Conservation (phyloP, 352 stramenopile species). For the Aphanomyces stellatus region DNA sequence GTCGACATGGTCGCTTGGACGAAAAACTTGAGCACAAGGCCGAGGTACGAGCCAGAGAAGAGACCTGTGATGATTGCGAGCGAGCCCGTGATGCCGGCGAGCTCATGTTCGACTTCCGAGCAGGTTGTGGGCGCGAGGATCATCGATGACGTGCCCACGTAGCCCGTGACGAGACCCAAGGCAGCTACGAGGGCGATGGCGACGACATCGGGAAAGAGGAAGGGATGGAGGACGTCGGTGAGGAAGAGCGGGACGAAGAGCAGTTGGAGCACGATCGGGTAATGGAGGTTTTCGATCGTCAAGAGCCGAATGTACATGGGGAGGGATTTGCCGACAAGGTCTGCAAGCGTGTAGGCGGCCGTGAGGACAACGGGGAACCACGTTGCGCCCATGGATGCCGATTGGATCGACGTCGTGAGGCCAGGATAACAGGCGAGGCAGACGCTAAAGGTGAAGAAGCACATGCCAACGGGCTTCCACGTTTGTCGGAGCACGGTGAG, state of each 20-base stretch:
- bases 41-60: slow-evolving; percentile 66
- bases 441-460: slow-evolving; percentile 68
- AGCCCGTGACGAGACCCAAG: slow-evolving; percentile 58
- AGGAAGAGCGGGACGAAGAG: slow-evolving; percentile 70
- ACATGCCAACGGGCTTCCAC: slow-evolving; percentile 67
- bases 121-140: slow-evolving; percentile 67
- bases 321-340: slow-evolving; percentile 73
- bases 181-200: slow-evolving; percentile 44
- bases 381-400: slow-evolving; percentile 21
- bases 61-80: slow-evolving; percentile 65
- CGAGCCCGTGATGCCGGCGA: slow-evolving; percentile 62
- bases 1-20: slow-evolving; percentile 29
- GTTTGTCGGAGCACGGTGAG: slow-evolving; percentile 48
- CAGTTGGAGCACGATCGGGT: slow-evolving; percentile 50
- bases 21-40: slow-evolving; percentile 55
- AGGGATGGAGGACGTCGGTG: slow-evolving; percentile 37
- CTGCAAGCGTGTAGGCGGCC: slow-evolving; percentile 62
- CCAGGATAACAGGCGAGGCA: slow-evolving; percentile 73
- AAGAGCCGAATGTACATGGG: slow-evolving; percentile 66
- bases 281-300: slow-evolving; percentile 52
- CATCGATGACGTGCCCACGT: slow-evolving; percentile 69
- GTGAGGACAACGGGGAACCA: slow-evolving; percentile 75
- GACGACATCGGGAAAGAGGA: slow-evolving; percentile 33
- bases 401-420: slow-evolving; percentile 62
- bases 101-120: slow-evolving; percentile 68